Evolutionary conservation across 108 stramenopile species (phyloP), one percentile per base, ranked within the genome.

Genomic region (Fragilariopsis cylindrus): DNA sequence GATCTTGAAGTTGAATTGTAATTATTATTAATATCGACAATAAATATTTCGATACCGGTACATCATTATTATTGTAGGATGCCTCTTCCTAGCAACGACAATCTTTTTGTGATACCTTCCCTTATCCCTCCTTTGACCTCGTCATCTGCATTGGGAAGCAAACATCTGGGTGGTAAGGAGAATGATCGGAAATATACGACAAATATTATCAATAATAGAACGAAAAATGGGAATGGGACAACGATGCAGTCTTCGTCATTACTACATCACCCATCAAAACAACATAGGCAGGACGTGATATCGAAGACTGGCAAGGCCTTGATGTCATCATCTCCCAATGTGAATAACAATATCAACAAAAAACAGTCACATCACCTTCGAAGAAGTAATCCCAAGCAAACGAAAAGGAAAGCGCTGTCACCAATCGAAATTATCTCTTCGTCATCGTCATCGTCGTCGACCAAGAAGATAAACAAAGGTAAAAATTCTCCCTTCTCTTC

Each of bases 91-190:
- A 40, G 15, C 62, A 43, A 45, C 62, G 13, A 43, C 40, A 63
- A 63, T 43, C 62, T 45, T 8, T 63, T 63, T 15, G 42, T 63
- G 42, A 63, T 63, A 30, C 76, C 76, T 21, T 70, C 50, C 21
- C 42, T 70, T 69, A 76, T 76, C n/a, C 76, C 76, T 15, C 76
- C 76, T 40, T 39, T 76, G 69, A 12, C 60, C 12, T 62, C 71
- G 9, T 71, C 57, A 18, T 45, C 60, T 62, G 40, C 48, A 40
- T 62, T 13, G 30, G 60, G 57, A 47, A 46, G n/a, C 5, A 56
- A 57, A 7, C 0, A 62, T 19, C 11, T 15, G 40, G 43, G 40
- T 45, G 40, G 21, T 45, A 60, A 72, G 0, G 70, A 56, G 21
- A 72, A 72, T 16, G 48, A 8, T 13, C 40, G 44, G 40, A 3